phyloP scores from a whole-genome alignment of 441 rosid species.

The Aquilaria agallochum region DNA sequence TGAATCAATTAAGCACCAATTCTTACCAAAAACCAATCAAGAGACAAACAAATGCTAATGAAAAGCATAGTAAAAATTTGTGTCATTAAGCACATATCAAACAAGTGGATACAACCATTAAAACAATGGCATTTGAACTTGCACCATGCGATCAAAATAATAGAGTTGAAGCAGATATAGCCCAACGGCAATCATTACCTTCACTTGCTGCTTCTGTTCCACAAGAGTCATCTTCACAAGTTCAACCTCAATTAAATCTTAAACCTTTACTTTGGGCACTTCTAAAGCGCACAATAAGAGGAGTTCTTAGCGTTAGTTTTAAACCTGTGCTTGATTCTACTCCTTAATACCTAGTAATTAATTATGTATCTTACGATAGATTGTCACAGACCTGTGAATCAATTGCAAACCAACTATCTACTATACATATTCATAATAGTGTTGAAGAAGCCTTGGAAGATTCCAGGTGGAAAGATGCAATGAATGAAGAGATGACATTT shows the following conservation, averaged over 20 bases:
- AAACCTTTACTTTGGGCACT: background rate
- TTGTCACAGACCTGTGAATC: background rate
- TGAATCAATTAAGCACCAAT: too few species aligned
- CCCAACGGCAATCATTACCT: background rate
- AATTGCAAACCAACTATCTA: constrained; percentile 3
- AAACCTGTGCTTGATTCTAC: background rate
- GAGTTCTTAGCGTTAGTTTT: background rate
- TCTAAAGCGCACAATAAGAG: background rate
- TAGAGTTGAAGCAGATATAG: too few species aligned
- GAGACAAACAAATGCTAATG: too few species aligned
- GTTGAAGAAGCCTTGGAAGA: constrained; percentile 4
- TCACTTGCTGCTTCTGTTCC: too few species aligned
- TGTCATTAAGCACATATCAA: too few species aligned
- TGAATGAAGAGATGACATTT: constrained; percentile 2
- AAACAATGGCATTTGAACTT: too few species aligned
- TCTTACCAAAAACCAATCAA: too few species aligned
- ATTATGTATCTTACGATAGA: background rate
- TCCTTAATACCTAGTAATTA: background rate
- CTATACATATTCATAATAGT: constrained; percentile 9
- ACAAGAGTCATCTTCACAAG: background rate
- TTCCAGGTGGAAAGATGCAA: background rate
- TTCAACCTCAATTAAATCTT: background rate
- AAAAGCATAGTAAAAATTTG: too few species aligned
- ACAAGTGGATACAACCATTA: too few species aligned
- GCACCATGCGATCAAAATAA: too few species aligned